Percentiles rank a stretch among this genome's conserved stretches.
phyloP scores from a whole-genome alignment of 2,329 filamentous ascomycete species.

The Mycogone perniciosa region DNA sequence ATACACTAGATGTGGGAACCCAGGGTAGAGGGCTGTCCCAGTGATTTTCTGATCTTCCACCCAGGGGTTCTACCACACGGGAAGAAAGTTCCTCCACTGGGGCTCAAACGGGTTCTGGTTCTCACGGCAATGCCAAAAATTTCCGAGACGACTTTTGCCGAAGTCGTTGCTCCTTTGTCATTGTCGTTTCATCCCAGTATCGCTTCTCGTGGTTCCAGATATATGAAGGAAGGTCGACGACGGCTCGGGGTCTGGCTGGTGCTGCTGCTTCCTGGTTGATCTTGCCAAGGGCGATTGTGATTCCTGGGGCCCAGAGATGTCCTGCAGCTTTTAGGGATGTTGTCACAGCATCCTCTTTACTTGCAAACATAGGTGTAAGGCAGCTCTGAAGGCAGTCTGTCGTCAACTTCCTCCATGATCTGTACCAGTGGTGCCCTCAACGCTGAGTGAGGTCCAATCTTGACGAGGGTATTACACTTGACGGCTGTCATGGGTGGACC shows the following conservation, averaged over 20 bases:
- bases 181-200: constrained; percentile 27
- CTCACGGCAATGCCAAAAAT: constrained; percentile 28
- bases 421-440: constrained; percentile 20
- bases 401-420: constrained; percentile 8
- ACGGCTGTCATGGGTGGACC: not conserved
- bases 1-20: constrained; percentile 39
- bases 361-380: constrained; percentile 9
- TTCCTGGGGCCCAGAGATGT: not conserved
- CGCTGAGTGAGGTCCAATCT: constrained; percentile 23
- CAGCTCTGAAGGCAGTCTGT: not conserved
- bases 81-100: constrained; percentile 20
- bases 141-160: constrained; percentile 25
- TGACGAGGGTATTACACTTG: constrained; percentile 22
- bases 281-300: not conserved
- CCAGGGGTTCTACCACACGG: constrained; percentile 26
- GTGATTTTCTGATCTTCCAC: constrained; percentile 32
- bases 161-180: constrained; percentile 13
- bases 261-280: not conserved
- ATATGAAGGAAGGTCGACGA: constrained; percentile 29
- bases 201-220: constrained; percentile 29
- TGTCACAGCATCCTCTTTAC: not conserved
- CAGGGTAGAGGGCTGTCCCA: constrained; percentile 28
- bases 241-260: constrained; percentile 12
- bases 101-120: constrained; percentile 18
- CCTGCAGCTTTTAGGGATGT: constrained; percentile 1